Percentiles rank a stretch among this genome's conserved stretches.
Conservation (phyloP, 768 basidiomycete genomes). For the Pisolithus sp. region DNA sequence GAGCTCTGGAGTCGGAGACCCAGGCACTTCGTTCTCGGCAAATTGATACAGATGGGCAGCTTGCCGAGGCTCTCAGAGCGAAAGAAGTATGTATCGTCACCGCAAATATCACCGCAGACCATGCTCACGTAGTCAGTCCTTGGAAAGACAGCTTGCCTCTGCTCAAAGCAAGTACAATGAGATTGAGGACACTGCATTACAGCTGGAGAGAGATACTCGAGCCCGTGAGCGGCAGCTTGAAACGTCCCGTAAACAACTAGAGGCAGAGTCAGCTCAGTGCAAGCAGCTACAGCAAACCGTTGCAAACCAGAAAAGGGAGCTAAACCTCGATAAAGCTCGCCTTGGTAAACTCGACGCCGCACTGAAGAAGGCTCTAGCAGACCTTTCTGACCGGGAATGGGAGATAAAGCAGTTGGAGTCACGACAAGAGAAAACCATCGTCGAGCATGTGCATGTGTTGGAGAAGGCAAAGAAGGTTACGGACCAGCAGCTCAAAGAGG, state of each 20-base stretch:
- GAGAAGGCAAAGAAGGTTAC: conserved; percentile 95
- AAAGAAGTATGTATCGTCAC: conserved; percentile 61
- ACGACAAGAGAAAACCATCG: conserved; percentile 94
- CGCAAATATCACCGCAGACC: background rate
- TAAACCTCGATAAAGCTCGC: conserved; percentile 59
- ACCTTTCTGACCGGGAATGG: conserved; percentile 77
- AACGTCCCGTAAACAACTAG: conserved; percentile 61
- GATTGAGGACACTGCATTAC: conserved; percentile 83
- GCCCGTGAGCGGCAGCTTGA: conserved; percentile 71
- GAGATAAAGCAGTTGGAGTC: conserved; percentile 82
- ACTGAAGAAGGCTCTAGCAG: conserved; percentile 71
- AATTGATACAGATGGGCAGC: conserved; percentile 56
- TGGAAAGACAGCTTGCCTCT: conserved; percentile 70
- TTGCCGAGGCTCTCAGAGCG: conserved; percentile 51
- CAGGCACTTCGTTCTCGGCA: conserved; percentile 63
- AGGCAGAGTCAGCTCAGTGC: conserved; percentile 65
- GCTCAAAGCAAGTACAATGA: conserved; percentile 74
- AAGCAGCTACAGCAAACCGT: conserved; percentile 65
- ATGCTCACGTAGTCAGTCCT: conserved; percentile 36
- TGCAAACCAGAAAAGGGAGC: conserved; percentile 62
- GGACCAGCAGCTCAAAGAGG: conserved; percentile 81
- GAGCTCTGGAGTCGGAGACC: conserved; percentile 65
- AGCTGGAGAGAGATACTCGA: conserved; percentile 77
- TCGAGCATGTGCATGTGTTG: conserved; percentile 94
- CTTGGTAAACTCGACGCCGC: conserved; percentile 72